Base-by-base conservation (phyloP, 2,329 filamentous ascomycete species). In the Didymosphaeria variabile region DNA sequence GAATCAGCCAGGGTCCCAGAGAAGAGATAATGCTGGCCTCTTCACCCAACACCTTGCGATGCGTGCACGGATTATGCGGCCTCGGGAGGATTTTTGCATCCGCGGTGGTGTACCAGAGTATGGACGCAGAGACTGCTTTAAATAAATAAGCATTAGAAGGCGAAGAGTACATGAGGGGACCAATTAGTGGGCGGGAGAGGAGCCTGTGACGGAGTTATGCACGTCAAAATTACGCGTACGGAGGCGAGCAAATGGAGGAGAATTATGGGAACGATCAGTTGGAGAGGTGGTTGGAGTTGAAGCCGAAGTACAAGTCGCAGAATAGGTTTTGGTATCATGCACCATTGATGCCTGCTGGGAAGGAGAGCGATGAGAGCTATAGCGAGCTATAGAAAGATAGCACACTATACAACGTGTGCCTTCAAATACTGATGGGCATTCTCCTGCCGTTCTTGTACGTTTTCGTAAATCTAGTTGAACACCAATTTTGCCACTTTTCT, bases 211-310 rank as follows among this genome's bases (percentile, higher is more conserved):
- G 26, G 49, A 10, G 26, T 40, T 42, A 52, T 15, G 21, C 52
- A 5, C 74, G 74, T 53, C 63, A 73, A 8, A 73, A 74, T 54
- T 75, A 74, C 53, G 57, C 57, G 5, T 54, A 46, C 47, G 57
- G 60, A 9, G 58, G 44, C 9, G 70, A 70, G 19, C 38, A 59
- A 17, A 60, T 66, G 17, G 61, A 67, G 44, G 50, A 58, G 1
- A 29, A 71, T 15, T 74, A 74, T 60, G 73, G 69, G 13, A 60
- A 64, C 31, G 67, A 72, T 5, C 46, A 64, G 21, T 17, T 74
- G 45, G 55, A 67, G 44, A 71, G 61, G 59, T 57, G 74, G 55
- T 50, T 59, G 49, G 57, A 29, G 4, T 59, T 76, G 47, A 76
- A 75, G 61, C 52, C 46, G 31, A 50, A 60, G 44, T 74, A 64